Conservation (phyloP, 1,139 yeast genomes). For the Sugiyamaella novakii region DNA sequence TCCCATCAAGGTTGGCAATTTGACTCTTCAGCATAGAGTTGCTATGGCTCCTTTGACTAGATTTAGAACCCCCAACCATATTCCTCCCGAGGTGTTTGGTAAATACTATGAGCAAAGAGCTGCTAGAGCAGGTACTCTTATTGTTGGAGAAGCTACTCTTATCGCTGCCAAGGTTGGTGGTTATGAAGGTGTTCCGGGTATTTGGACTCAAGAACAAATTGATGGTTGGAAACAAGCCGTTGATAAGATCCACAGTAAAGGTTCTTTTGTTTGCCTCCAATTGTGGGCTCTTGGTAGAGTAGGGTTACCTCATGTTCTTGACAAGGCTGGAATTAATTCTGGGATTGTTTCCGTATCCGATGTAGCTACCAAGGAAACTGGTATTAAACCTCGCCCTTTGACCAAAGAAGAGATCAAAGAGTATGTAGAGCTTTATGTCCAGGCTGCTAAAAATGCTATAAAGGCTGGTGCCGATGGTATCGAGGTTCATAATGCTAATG, state of each 20-base stretch:
- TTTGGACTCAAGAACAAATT: constrained; percentile 49
- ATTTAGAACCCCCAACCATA: constrained; percentile 42
- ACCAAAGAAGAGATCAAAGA: constrained; percentile 47
- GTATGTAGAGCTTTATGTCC: constrained; percentile 42
- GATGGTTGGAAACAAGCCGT: constrained; percentile 44
- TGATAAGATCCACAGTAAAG: constrained; percentile 44
- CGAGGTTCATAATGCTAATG: constrained; percentile 62
- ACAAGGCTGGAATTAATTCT: constrained; percentile 19
- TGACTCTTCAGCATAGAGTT: constrained; percentile 45
- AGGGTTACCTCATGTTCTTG: constrained; percentile 31
- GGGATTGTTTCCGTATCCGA: constrained; percentile 40
- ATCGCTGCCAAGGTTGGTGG: constrained; percentile 44
- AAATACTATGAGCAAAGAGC: constrained; percentile 60
- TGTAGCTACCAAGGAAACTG: constrained; percentile 40
- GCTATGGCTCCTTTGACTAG: constrained; percentile 61
- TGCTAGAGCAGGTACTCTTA: constrained; percentile 51
- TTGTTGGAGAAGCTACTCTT: constrained; percentile 51
- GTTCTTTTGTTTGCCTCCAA: constrained; percentile 44
- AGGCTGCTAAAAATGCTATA: constrained; percentile 51
- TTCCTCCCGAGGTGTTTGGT: constrained; percentile 51
- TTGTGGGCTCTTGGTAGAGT: constrained; percentile 49
- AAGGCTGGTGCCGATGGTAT: constrained; percentile 69
- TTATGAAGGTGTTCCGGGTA: constrained; percentile 46
- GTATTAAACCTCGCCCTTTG: constrained; percentile 38
- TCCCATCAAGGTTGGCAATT: constrained; percentile 37